Base-by-base conservation (phyloP, 495 filamentous ascomycete species). In the Xylaria flabelliformis region DNA sequence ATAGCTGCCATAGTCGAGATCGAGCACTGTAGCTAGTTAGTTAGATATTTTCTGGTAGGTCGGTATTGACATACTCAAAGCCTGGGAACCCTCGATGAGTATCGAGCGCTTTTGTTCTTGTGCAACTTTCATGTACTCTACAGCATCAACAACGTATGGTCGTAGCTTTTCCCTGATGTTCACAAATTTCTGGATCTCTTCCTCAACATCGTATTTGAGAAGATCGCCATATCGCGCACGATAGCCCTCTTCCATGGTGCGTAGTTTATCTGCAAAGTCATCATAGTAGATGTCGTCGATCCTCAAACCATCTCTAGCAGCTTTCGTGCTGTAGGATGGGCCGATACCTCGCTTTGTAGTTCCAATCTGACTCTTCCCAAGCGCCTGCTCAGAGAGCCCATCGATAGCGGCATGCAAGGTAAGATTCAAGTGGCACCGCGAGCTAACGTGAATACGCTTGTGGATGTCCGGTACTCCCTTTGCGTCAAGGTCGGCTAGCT, bases 11-110 rank as follows among this genome's bases (percentile, higher is more conserved):
- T 88, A 72, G 55, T 72, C 70, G 29, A 72, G 53, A 53, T 72
- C 70, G 55, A 72, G 70, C 70, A 89, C 81, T 92, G 29, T 4
- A 50, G n/a, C 64, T 29, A 41, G 65, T 74, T 15, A 73, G 72
- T 48, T 74, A 67, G 56, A 36, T 46, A 1, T 56, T 66, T 13
- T 15, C 4, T 34, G 21, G n/a, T 9, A 26, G 13, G 24, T 41
- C 53, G 17, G 21, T 9, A 24, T 55, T 44, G 71, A 74, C 67
- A 41, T 64, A 73, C 93, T 92, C 67, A 95, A 81, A 29, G 94
- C 93, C 73, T 97, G 93, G 26, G 93, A 91, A 69, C 93, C 94
- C 82, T 97, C 94, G 46, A 97, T 89, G 4, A 97, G 85, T 70
- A 94, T 91, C 73, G 86, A 86, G 68, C 84, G 83, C 26, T 90